A percentile compares a stretch with the other conserved stretches of the same genome.
Conservation (phyloP, 768 basidiomycete species). For the Russula dissimulans region DNA sequence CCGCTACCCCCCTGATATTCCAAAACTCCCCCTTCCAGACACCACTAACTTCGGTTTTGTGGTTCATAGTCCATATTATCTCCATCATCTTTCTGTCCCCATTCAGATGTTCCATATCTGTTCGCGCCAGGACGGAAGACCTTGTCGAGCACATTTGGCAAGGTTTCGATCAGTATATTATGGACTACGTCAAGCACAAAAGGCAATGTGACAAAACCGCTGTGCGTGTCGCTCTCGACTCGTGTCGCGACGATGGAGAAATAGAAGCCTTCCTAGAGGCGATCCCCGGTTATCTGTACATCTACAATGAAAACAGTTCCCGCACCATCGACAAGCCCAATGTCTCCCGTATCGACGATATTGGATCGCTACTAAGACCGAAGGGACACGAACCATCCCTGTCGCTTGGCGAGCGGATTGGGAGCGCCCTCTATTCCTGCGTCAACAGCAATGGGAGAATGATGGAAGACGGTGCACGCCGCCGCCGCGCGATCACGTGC, state of each 20-base stretch:
- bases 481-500: constrained; percentile 7
- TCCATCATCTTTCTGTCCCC: not conserved
- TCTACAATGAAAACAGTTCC: not conserved
- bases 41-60: not conserved
- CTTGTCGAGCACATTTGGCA: not conserved
- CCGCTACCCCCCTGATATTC: not conserved
- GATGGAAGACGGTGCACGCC: not conserved
- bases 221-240: not conserved
- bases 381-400: not conserved
- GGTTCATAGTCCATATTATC: not conserved
- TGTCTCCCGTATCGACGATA: not conserved
- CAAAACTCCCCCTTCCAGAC: not conserved
- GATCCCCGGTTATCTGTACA: not conserved
- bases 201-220: not conserved
- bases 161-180: not conserved
- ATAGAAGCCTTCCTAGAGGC: not conserved
- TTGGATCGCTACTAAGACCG: not conserved
- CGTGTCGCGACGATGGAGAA: not conserved
- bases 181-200: not conserved
- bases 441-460: not conserved
- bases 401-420: not conserved
- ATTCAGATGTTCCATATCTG: not conserved
- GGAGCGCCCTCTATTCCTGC: not conserved
- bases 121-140: not conserved
- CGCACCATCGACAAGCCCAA: too few species aligned